Percentiles rank a stretch among this genome's conserved stretches.
phyloP scores from a whole-genome alignment of 176 grass and related monocot species.

The Oryza coarctata region DNA sequence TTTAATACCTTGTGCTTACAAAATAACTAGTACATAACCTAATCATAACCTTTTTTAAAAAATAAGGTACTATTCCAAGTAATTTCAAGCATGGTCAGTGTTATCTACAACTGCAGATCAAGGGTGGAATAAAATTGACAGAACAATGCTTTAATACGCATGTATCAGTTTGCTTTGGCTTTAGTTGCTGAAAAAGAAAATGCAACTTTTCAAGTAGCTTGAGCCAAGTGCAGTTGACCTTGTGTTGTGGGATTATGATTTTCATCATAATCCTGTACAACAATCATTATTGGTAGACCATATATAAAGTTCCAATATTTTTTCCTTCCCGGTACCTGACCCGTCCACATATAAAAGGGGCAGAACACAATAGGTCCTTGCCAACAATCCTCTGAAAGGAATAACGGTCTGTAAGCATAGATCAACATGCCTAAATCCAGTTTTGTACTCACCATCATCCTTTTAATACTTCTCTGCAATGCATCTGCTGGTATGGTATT shows the following conservation, averaged over 20 bases:
- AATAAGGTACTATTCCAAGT: background rate
- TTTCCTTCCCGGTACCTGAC: conserved; percentile 25
- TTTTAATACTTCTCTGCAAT: conserved; percentile 52
- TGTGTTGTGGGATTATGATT: conserved; percentile 36
- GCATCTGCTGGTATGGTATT: conserved; percentile 40
- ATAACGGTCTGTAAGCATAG: conserved; percentile 19
- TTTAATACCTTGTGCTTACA: background rate
- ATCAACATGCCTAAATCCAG: conserved; percentile 48
- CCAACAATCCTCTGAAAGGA: conserved; percentile 29
- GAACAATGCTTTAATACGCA: conserved; percentile 10
- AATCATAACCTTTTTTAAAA: background rate
- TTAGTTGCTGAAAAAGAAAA: conserved; percentile 42
- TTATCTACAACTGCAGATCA: background rate
- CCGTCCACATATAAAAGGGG: conserved; percentile 55
- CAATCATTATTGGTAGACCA: conserved; percentile 61
- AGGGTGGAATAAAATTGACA: background rate
- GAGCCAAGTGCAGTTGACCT: conserved; percentile 66
- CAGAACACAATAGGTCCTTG: conserved; percentile 28
- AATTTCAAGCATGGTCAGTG: conserved; percentile 2
- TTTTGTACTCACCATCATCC: conserved; percentile 37
- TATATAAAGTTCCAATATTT: conserved; percentile 40
- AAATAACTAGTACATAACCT: conserved; percentile 14
- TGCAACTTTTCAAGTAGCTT: conserved; percentile 41
- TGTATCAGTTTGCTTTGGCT: background rate
- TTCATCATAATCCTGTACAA: conserved; percentile 45